Conservation (phyloP, 1,284 basidiomycete genomes). For the Melampsora larici-populina region DNA sequence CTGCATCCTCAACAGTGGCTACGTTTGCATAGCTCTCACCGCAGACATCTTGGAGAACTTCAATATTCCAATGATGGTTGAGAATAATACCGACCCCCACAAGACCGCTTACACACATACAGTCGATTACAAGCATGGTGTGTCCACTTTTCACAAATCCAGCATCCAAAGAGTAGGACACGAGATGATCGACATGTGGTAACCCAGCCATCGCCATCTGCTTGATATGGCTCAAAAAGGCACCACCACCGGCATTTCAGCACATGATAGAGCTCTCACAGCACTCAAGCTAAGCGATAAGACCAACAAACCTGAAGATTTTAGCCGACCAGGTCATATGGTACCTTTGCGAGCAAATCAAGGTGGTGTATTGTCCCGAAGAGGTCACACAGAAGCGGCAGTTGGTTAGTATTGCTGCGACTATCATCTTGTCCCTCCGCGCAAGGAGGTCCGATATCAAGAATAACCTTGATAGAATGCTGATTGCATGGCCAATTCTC, state of each 20-base stretch:
- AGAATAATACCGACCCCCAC: slow-evolving; percentile 83
- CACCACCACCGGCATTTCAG: slow-evolving; percentile 93
- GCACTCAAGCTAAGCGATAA: slow-evolving; percentile 70
- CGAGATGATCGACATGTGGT: slow-evolving; percentile 6
- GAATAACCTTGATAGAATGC: not conserved
- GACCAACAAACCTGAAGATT: slow-evolving; percentile 65
- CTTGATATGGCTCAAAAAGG: slow-evolving; percentile 58
- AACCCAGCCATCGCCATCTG: not conserved
- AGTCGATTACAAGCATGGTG: slow-evolving; percentile 82
- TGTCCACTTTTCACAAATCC: slow-evolving; percentile 48
- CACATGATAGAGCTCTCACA: slow-evolving; percentile 86
- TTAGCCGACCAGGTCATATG: slow-evolving; percentile 90
- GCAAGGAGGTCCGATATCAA: not conserved
- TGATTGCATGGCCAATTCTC: not conserved
- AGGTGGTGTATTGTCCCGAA: slow-evolving; percentile 78
- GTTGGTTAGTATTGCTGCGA: slow-evolving; percentile 59
- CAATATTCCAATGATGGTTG: slow-evolving; percentile 90
- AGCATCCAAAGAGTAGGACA: slow-evolving; percentile 22
- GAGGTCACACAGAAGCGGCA: slow-evolving; percentile 89
- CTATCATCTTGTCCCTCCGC: not conserved
- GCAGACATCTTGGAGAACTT: slow-evolving; percentile 71
- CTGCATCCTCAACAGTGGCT: slow-evolving; percentile 68
- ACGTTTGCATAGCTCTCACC: slow-evolving; percentile 85
- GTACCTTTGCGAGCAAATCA: slow-evolving; percentile 82
- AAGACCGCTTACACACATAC: slow-evolving; percentile 97